Conservation (phyloP, 208 protist species). For the Crithidia thermophila region DNA sequence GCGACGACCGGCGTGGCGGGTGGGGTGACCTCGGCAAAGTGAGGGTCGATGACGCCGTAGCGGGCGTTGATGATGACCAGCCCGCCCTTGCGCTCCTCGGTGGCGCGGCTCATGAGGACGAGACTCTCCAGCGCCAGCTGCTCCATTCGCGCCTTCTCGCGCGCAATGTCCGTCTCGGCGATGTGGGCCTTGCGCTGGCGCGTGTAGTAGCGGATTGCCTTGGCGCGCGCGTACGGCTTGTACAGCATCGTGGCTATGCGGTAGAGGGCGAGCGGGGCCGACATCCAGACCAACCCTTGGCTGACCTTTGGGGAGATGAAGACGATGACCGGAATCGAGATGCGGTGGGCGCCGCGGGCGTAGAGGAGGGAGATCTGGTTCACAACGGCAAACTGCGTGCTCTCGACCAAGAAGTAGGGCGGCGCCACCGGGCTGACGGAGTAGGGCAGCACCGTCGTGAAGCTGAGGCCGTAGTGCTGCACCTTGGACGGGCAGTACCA, state of each 20-base stretch:
- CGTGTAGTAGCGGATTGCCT: conserved; percentile 44
- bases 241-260: conserved; percentile 51
- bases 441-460: conserved; percentile 61
- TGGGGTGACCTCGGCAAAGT: conserved; percentile 46
- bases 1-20: conserved; percentile 1
- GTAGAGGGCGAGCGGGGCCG: conserved; percentile 56
- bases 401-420: conserved; percentile 49
- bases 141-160: conserved; percentile 67
- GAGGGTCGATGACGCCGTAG: conserved; percentile 81
- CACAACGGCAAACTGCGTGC: conserved; percentile 43
- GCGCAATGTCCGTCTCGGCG: conserved; percentile 76
- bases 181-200: conserved; percentile 59
- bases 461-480: conserved; percentile 67
- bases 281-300: conserved; percentile 58
- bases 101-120: conserved; percentile 49
- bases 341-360: conserved; percentile 60
- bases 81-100: conserved; percentile 71
- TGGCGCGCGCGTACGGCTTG: conserved; percentile 52
- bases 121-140: conserved; percentile 61
- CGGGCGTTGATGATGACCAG: conserved; percentile 88
- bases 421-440: conserved; percentile 47
- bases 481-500: conserved; percentile 60
- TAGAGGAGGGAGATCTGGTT: conserved; percentile 80
- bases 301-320: conserved; percentile 58
- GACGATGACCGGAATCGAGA: conserved; percentile 74